Percentiles rank a stretch among this genome's conserved stretches.
Conservation (phyloP, 305 asterid genomes). For the Ajuga reptans region DNA sequence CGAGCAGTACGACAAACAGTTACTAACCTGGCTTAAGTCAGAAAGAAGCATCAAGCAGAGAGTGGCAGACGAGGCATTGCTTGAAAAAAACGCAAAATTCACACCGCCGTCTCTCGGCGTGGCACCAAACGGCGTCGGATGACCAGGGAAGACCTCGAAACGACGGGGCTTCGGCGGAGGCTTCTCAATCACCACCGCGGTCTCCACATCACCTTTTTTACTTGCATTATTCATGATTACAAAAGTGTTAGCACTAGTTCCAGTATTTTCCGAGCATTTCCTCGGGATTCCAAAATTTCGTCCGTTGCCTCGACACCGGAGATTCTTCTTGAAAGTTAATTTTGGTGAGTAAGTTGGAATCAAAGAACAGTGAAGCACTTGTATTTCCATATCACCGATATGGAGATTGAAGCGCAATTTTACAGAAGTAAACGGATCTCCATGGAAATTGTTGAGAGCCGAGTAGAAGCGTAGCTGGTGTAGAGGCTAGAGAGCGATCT, state of each 20-base stretch:
- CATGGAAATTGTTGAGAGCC: not conserved
- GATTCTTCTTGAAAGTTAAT: slow-evolving; percentile 22
- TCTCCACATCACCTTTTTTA: slow-evolving; percentile 44
- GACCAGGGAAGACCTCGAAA: slow-evolving; percentile 58
- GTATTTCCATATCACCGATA: slow-evolving; percentile 34
- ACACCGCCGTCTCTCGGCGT: slow-evolving; percentile 72
- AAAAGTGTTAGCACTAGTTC: slow-evolving; percentile 12
- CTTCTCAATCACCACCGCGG: slow-evolving; percentile 56
- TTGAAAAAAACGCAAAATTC: slow-evolving; percentile 61
- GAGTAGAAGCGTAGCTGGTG: not conserved
- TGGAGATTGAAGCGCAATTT: not conserved
- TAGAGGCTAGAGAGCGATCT: not conserved
- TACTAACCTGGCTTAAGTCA: slow-evolving; percentile 56
- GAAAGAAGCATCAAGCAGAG: slow-evolving; percentile 64
- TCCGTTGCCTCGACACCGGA: slow-evolving; percentile 21
- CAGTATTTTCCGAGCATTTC: not conserved
- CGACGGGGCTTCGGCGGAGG: slow-evolving; percentile 32
- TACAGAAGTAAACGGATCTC: not conserved
- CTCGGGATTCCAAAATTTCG: slow-evolving; percentile 20
- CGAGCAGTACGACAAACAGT: not conserved
- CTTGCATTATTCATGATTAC: slow-evolving; percentile 26
- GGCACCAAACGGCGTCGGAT: slow-evolving; percentile 89
- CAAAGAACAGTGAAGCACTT: slow-evolving; percentile 32
- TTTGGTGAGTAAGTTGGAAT: slow-evolving; percentile 31
- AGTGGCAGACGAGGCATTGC: slow-evolving; percentile 62